Conservation (phyloP, 192 early-diverging fungal genomes). For the Nowakowskiella sp. region DNA sequence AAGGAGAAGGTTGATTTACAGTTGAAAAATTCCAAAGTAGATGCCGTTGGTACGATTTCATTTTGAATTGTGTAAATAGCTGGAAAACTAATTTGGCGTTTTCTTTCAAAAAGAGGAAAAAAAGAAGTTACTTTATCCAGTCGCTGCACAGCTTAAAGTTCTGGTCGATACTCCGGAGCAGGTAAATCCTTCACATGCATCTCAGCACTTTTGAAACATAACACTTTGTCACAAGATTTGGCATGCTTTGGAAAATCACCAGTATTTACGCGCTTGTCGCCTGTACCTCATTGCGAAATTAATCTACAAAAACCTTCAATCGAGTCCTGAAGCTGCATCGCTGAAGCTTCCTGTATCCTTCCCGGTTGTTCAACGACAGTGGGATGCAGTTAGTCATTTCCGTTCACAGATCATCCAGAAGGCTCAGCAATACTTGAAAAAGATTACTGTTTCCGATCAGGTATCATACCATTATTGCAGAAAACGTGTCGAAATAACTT, state of each 20-base stretch:
- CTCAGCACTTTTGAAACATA: background rate
- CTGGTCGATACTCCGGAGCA: constrained; percentile 82
- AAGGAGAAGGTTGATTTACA: constrained; percentile 33
- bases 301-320: constrained; percentile 60
- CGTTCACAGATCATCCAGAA: constrained; percentile 67
- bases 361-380: constrained; percentile 73
- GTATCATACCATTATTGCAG: constrained; percentile 19
- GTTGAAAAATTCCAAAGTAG: constrained; percentile 32
- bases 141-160: constrained; percentile 74
- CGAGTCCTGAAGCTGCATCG: constrained; percentile 28
- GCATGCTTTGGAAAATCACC: constrained; percentile 63
- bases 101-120: constrained; percentile 35
- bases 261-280: constrained; percentile 61
- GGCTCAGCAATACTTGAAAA: constrained; percentile 41
- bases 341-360: constrained; percentile 44
- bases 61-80: constrained; percentile 2
- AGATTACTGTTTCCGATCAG: constrained; percentile 31
- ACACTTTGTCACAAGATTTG: constrained; percentile 53
- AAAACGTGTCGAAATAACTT: constrained; percentile 7
- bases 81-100: constrained; percentile 1
- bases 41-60: constrained; percentile 24
- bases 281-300: constrained; percentile 61
- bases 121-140: constrained; percentile 49
- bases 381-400: constrained; percentile 73
- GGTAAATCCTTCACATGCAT: constrained; percentile 34